A percentile compares a stretch with the other conserved stretches of the same genome.
These are phyloP conservation scores for Sphaceloma murrayae DNA, from an alignment of 2,329 filamentous ascomycete species.

Conservation along the genomic window DNA sequence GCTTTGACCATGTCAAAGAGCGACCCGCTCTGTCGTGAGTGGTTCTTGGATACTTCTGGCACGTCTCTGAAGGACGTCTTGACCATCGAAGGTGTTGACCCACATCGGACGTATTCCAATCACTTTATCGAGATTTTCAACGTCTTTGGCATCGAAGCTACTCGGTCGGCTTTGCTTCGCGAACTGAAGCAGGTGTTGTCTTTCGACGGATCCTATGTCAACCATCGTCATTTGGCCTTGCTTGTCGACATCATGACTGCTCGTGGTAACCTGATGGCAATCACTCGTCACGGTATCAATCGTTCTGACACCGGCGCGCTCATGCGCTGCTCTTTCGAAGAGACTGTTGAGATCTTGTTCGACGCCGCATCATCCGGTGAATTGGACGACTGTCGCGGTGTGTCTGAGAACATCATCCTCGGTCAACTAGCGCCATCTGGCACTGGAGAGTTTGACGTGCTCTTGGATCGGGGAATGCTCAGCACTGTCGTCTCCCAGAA, in stretches of 20 bases:
- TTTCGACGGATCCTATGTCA: slow-evolving; percentile 98
- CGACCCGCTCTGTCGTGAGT: slow-evolving; percentile 71
- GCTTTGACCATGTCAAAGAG: slow-evolving; percentile 64
- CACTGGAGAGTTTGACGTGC: slow-evolving; percentile 89
- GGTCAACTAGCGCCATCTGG: slow-evolving; percentile 95
- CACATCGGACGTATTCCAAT: slow-evolving; percentile 81
- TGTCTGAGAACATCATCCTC: slow-evolving; percentile 97
- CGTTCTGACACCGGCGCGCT: slow-evolving; percentile 92
- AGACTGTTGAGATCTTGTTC: slow-evolving; percentile 95
- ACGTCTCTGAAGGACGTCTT: slow-evolving; percentile 78
- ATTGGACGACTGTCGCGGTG: slow-evolving; percentile 92
- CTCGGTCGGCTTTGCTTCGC: slow-evolving; percentile 72
- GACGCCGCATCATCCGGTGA: slow-evolving; percentile 92
- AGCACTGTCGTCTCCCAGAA: slow-evolving; percentile 79
- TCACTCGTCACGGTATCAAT: slow-evolving; percentile 98
- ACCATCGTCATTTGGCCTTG: slow-evolving; percentile 91
- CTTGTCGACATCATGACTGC: slow-evolving; percentile 98
- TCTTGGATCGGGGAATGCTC: slow-evolving; percentile 89
- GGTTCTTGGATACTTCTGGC: slow-evolving; percentile 92
- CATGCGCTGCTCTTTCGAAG: slow-evolving; percentile 99
- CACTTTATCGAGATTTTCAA: slow-evolving; percentile 91
- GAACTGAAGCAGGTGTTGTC: slow-evolving; percentile 89
- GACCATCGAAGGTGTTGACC: slow-evolving; percentile 77
- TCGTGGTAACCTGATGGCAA: slow-evolving; percentile 84
- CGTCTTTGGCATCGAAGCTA: slow-evolving; percentile 93